A percentile compares a stretch with the other conserved stretches of the same genome.
These are phyloP conservation scores for Colletotrichum ledebouriae DNA, from an alignment of 2,329 filamentous ascomycete species.

Conservation along the genomic window DNA sequence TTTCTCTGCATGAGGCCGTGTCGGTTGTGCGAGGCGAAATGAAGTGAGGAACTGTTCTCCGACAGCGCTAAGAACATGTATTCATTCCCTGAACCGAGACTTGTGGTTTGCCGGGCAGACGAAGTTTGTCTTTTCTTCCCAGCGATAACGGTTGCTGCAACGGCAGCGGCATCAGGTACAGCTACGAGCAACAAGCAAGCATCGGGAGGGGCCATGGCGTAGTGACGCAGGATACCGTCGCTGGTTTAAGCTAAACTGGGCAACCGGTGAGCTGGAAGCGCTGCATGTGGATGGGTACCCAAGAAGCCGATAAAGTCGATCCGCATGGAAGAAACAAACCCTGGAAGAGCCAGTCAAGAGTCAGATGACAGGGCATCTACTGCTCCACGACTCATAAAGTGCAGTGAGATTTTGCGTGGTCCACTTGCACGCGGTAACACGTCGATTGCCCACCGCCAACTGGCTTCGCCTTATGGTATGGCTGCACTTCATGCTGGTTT, in stretches of 20 bases:
- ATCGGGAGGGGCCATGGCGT: conserved; percentile 16
- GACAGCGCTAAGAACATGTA: conserved; percentile 7
- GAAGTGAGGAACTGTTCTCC: conserved; percentile 17
- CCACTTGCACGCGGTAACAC: conserved; percentile 13
- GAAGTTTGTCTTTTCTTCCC: conserved; percentile 19
- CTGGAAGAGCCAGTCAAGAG: conserved; percentile 3
- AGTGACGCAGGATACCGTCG: conserved; percentile 35
- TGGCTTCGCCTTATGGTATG: background rate
- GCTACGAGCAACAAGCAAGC: conserved; percentile 21
- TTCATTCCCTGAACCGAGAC: conserved; percentile 32
- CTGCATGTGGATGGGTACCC: conserved; percentile 30
- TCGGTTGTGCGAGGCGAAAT: conserved; percentile 27
- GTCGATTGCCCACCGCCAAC: conserved; percentile 2
- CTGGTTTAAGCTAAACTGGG: conserved; percentile 39
- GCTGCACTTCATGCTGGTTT: too few species aligned
- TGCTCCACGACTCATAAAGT: background rate
- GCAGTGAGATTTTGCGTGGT: conserved; percentile 12
- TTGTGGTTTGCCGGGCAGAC: conserved; percentile 14
- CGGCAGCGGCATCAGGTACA: background rate
- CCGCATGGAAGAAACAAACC: conserved; percentile 23
- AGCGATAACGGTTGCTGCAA: background rate
- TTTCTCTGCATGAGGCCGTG: conserved; percentile 38
- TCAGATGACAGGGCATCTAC: conserved; percentile 20
- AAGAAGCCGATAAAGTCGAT: conserved; percentile 30
- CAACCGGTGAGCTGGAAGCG: conserved; percentile 39